Percentiles rank a stretch among this genome's conserved stretches.
phyloP scores from a whole-genome alignment of 2,329 filamentous ascomycete genomes.

The Diaporthe humulicola region DNA sequence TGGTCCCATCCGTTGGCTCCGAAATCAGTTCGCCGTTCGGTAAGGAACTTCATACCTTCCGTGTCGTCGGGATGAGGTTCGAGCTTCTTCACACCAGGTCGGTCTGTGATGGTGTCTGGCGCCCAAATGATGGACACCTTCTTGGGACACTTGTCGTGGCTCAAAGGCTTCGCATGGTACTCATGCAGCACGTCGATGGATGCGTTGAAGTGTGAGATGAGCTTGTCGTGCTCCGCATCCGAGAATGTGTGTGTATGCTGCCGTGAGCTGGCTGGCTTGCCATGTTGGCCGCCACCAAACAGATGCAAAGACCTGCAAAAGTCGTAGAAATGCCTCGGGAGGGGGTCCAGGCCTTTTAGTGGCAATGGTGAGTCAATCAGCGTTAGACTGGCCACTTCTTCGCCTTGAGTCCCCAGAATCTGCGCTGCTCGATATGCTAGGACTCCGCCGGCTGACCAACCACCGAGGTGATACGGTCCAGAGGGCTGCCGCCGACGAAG shows the following conservation, averaged over 20 bases:
- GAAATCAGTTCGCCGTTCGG: slow-evolving; percentile 21
- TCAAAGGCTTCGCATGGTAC: slow-evolving; percentile 11
- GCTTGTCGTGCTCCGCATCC: slow-evolving; percentile 20
- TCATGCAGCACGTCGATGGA: slow-evolving; percentile 27
- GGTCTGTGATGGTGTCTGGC: slow-evolving; percentile 26
- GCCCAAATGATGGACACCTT: slow-evolving; percentile 31
- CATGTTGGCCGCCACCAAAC: slow-evolving; percentile 25
- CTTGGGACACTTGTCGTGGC: not conserved
- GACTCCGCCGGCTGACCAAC: slow-evolving; percentile 82
- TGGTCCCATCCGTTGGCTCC: slow-evolving; percentile 23
- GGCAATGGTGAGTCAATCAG: slow-evolving; percentile 17
- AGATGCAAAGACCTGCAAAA: slow-evolving; percentile 30
- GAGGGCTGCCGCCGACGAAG: slow-evolving; percentile 78
- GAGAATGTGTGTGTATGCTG: slow-evolving; percentile 14
- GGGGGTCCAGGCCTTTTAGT: not conserved
- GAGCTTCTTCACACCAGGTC: slow-evolving; percentile 11
- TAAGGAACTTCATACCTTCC: slow-evolving; percentile 31
- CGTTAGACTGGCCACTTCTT: not conserved
- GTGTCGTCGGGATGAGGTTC: slow-evolving; percentile 20
- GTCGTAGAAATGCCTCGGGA: slow-evolving; percentile 23
- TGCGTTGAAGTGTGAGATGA: slow-evolving; percentile 28
- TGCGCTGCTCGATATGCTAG: slow-evolving; percentile 54
- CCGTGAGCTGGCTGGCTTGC: slow-evolving; percentile 10
- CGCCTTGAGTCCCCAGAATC: not conserved
- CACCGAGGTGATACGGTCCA: slow-evolving; percentile 77